Base-by-base conservation (phyloP, 2,329 filamentous ascomycete genomes). In the Alternaria gansuensis region DNA sequence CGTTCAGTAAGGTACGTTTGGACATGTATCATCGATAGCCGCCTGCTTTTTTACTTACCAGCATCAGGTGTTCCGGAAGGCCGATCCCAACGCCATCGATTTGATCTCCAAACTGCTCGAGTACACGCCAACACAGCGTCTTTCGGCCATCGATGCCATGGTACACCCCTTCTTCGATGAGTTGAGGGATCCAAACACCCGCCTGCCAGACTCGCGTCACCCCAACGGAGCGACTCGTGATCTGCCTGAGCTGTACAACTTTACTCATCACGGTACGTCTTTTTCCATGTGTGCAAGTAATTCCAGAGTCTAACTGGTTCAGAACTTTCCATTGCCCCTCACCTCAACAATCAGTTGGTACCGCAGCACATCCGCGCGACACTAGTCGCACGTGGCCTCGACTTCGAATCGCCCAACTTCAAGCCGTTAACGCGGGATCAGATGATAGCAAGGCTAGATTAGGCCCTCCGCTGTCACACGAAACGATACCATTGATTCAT, bases 131-230 rank as follows among this genome's bases (percentile, higher is more conserved):
- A 98, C 95, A 0, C 93, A 98, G 82, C 91, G 95, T 71, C 85
- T 97, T 66, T 92, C 92, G 6, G 93, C 95, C 23, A 88, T 99
- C 64, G 92, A 98, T 74, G 95, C 95, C 51, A 97, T 99, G 93
- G 90, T 96, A 57, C 95, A 99, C 74, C 93, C 95, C 36, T 99
- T 98, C 86, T 99, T 99, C 75, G 94, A 99, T 74, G 95, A 99
- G 80, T 85, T 99, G 64, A 88, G 95, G 73, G 93, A 97, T 73
- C 92, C 93, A n/a, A 88, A 79, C 77, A 98, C 93, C 60, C 91
- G 90, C 78, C 85, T 99, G 66, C 95, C 94, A 9, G 95, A 99
- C 78, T 99, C 95, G 24, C 90, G 95, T 76, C 93, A 97, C 80
- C 87, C 91, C 62, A 91, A 90, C 67, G 90, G 90, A 62, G 85